phyloP scores from a whole-genome alignment of 306 rosid species.

The Oxytropis ochrocephala region DNA sequence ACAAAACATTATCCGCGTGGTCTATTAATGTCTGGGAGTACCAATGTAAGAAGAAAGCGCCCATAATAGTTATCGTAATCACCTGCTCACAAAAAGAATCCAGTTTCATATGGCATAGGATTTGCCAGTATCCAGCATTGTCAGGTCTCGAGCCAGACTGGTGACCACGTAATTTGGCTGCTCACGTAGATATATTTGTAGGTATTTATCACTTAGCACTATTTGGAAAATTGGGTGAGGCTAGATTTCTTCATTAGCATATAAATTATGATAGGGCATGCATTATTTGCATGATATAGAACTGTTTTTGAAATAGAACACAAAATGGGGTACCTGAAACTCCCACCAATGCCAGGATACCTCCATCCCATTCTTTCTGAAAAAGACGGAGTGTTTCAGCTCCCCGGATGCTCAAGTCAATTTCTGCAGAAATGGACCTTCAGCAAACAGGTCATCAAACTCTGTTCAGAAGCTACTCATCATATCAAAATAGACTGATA shows the following conservation, averaged over 20 bases:
- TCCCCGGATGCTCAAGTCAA: conserved; percentile 91
- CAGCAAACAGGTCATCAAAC: conserved; percentile 82
- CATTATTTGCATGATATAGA: not conserved
- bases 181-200: conserved; percentile 73
- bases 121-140: conserved; percentile 84
- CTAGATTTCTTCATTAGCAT: not conserved
- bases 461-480: conserved; percentile 96
- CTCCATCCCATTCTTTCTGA: conserved; percentile 95
- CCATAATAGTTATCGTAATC: conserved; percentile 98
- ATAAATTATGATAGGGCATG: not conserved
- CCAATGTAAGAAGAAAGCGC: conserved; percentile 96
- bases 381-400: conserved; percentile 89
- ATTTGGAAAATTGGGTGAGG: conserved; percentile 27
- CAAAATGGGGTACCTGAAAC: conserved; percentile 81
- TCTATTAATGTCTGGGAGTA: conserved; percentile 72
- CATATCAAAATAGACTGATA: conserved; percentile 85
- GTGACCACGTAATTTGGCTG: conserved; percentile 89
- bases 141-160: conserved; percentile 94
- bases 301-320: conserved; percentile 7
- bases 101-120: conserved; percentile 93
- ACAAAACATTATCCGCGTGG: conserved; percentile 88
- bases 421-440: conserved; percentile 78
- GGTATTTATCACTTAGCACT: conserved; percentile 93
- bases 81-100: conserved; percentile 92
- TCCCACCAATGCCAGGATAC: conserved; percentile 98